Evolutionary conservation across 495 filamentous ascomycete species (phyloP), one percentile per base, ranked within the genome.

Genomic region (Cercophora sp.): DNA sequence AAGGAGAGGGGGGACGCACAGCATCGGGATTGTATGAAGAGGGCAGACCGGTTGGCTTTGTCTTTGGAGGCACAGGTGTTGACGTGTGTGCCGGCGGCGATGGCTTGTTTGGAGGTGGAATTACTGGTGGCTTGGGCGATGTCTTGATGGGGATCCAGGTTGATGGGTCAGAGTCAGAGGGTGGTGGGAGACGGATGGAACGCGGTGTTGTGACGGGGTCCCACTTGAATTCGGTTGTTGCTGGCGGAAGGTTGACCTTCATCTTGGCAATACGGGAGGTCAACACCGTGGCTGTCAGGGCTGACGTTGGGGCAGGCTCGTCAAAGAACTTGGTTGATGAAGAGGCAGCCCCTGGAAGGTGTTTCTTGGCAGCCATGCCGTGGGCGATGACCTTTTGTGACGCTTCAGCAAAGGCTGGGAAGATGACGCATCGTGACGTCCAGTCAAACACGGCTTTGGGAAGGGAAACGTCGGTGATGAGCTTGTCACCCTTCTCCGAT

Each of bases 281-380:
- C 8, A 69, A 49, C 29, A 67, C 63, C n/a, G 62, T 53, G 0
- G 44, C 67, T 15, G 67, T 18, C 5, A 69, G 23, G 2, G 67
- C 64, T 5, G 66, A 55, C 3, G 56, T 70, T 2, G 61, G 26
- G 4, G 4, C 15, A 18, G 19, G 19, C 0, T 54, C 32, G 16
- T 26, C 16, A 31, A 39, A 50, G 5, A 37, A 8, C 13, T 31
- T 32, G 8, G 13, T 32, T 32, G 29, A 32, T 32, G 29, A 13
- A 13, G 29, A 6, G 29, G 29, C 8, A 32, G 29, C 8, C 6
- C 8, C 29, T 13, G 29, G 29, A 6, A 32, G 29, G 29, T 32
- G 29, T 6, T 13, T 6, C 8, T 32, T 13, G 29, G 29, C n/a
- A n/a, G 29, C 13, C 29, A 32, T 32, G 29, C 13, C 29, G 29